phyloP scores from a whole-genome alignment of 2,329 filamentous ascomycete species.

The Cladorrhinum sp. region DNA sequence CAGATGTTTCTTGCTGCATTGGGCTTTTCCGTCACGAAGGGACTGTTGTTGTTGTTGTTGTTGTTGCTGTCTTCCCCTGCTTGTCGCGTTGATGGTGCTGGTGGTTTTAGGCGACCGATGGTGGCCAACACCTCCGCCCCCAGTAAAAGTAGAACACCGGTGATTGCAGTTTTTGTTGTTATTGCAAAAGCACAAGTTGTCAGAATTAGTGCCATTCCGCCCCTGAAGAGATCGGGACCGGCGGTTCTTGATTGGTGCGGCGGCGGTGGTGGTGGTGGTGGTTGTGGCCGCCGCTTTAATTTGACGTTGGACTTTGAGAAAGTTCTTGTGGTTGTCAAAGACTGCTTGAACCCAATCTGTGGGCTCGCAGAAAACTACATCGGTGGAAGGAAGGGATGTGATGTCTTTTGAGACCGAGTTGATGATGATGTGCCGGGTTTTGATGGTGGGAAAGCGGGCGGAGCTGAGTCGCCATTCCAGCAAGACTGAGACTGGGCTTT shows the following conservation, averaged over 20 bases:
- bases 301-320: not conserved
- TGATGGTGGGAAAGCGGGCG: not conserved
- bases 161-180: not conserved
- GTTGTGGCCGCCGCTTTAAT: not conserved
- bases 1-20: not conserved
- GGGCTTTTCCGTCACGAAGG: not conserved
- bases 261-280: too few relatives aligned
- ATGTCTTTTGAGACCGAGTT: not conserved
- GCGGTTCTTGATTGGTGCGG: not conserved
- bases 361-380: not conserved
- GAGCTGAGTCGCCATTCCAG: not conserved
- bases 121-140: not conserved
- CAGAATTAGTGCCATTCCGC: not conserved
- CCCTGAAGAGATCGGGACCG: not conserved
- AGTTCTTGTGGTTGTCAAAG: not conserved
- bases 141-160: not conserved
- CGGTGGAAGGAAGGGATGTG: not conserved
- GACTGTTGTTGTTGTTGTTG: too few relatives aligned
- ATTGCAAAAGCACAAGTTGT: not conserved
- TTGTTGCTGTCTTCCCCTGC: not conserved
- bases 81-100: not conserved
- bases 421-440: conserved; percentile 2
- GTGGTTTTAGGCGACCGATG: not conserved
- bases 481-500: not conserved
- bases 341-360: not conserved